Evolutionary conservation across 1,139 yeast species (phyloP).

Genomic region (Protomyces macrosporus): DNA sequence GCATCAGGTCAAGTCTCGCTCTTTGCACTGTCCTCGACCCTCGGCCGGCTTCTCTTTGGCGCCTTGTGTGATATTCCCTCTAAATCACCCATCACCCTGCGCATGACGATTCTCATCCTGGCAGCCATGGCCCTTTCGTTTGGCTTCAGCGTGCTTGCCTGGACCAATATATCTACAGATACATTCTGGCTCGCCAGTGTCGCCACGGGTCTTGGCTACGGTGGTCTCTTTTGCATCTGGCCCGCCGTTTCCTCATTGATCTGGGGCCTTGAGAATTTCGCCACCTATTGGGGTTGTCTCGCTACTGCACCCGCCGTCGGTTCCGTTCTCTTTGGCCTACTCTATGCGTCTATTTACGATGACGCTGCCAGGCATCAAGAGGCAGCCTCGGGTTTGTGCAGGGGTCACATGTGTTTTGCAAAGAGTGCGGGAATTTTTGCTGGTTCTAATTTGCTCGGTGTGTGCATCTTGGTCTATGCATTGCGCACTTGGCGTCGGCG

Average conservation of each 20-base stretch:
- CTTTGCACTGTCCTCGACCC: conserved; percentile 54
- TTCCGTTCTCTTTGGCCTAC: conserved; percentile 60
- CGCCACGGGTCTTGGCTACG: conserved; percentile 68
- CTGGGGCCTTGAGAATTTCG: conserved; percentile 88
- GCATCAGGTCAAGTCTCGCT: conserved; percentile 46
- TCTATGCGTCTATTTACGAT: conserved; percentile 68
- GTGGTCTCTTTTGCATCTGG: conserved; percentile 74
- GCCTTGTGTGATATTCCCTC: conserved; percentile 52
- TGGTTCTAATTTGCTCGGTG: conserved; percentile 7
- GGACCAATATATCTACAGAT: conserved; percentile 30
- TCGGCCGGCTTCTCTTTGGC: conserved; percentile 64
- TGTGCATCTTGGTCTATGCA: conserved; percentile 9
- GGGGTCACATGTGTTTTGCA: conserved; percentile 6
- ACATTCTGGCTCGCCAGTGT: conserved; percentile 45
- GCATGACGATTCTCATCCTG: conserved; percentile 45
- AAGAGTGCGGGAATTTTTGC: conserved; percentile 9
- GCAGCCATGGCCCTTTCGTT: conserved; percentile 41
- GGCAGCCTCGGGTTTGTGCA: neutral
- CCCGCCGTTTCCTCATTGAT: conserved; percentile 76
- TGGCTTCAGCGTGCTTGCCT: conserved; percentile 42
- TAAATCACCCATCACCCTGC: conserved; percentile 38
- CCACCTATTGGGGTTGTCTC: conserved; percentile 89
- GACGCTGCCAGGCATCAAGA: conserved; percentile 2
- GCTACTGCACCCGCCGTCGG: conserved; percentile 91
- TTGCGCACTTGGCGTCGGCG: conserved; percentile 19